Evolutionary conservation across 2,329 filamentous ascomycete species (phyloP).

Genomic region (Scortechinia acanthostroma): DNA sequence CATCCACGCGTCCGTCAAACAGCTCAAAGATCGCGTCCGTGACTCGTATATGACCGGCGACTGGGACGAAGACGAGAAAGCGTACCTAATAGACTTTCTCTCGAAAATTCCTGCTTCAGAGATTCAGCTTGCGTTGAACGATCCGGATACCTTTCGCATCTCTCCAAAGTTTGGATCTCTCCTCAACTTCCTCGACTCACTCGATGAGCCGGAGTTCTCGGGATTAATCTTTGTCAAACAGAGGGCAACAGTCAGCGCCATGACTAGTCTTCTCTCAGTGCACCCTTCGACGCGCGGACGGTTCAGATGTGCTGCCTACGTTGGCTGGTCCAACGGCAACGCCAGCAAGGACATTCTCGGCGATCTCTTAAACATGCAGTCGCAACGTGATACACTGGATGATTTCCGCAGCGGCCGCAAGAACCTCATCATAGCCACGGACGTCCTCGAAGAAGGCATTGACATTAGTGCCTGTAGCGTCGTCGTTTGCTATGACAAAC

Average conservation of each 20-base stretch:
- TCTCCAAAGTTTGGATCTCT: neutral
- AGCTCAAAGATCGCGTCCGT: conserved; percentile 28
- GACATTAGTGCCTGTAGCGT: conserved; percentile 59
- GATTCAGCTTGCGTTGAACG: no score
- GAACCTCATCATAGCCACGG: conserved; percentile 55
- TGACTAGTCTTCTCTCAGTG: conserved; percentile 45
- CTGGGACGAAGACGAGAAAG: conserved; percentile 23
- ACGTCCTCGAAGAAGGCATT: conserved; percentile 61
- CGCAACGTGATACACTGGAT: conserved; percentile 26
- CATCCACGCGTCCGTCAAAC: conserved; percentile 7
- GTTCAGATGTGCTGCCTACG: conserved; percentile 43
- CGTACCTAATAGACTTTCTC: no score
- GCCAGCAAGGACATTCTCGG: conserved; percentile 27
- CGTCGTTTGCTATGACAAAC: conserved; percentile 47
- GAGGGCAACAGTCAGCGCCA: conserved; percentile 48
- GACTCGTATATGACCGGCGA: conserved; percentile 48
- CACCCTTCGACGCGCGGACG: conserved; percentile 36
- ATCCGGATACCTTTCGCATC: no score
- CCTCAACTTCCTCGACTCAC: neutral
- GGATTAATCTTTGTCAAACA: conserved; percentile 64
- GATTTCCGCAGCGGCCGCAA: conserved; percentile 43
- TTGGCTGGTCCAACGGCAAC: conserved; percentile 40
- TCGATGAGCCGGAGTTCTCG: neutral
- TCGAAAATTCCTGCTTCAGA: no score
- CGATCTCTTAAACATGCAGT: conserved; percentile 22